A percentile compares a stretch with the other conserved stretches of the same genome.
Conservation (phyloP, 2,329 filamentous ascomycete species). For the Grosmannia huntii region DNA sequence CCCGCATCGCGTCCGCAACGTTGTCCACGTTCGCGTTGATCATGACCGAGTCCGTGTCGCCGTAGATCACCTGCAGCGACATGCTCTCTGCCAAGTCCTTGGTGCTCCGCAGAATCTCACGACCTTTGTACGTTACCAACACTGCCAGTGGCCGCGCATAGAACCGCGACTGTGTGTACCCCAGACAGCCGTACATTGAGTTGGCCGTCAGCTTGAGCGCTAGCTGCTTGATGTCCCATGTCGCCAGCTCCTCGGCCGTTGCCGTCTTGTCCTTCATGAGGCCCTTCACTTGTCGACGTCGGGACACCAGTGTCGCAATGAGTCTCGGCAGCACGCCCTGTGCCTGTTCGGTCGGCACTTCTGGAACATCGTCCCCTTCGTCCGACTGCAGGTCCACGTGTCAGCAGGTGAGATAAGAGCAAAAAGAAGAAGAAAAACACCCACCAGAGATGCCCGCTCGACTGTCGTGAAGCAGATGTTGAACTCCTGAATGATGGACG, state of each 20-base stretch:
- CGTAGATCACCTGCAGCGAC: slow-evolving; percentile 90
- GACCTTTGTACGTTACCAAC: slow-evolving; percentile 91
- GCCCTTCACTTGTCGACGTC: slow-evolving; percentile 84
- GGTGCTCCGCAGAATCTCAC: slow-evolving; percentile 91
- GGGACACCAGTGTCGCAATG: slow-evolving; percentile 81
- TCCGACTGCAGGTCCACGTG: neutral
- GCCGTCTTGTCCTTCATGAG: slow-evolving; percentile 92
- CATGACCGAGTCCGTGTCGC: slow-evolving; percentile 99
- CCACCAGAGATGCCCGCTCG: slow-evolving; percentile 38
- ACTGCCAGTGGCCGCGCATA: slow-evolving; percentile 91
- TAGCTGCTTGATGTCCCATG: slow-evolving; percentile 97
- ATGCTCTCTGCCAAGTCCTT: slow-evolving; percentile 91
- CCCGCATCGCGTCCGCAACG: slow-evolving; percentile 76
- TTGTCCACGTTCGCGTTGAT: slow-evolving; percentile 98
- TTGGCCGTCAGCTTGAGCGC: slow-evolving; percentile 96
- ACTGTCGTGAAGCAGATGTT: slow-evolving; percentile 99
- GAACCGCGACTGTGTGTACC: slow-evolving; percentile 93
- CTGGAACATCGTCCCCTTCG: slow-evolving; percentile 45
- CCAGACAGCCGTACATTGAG: slow-evolving; percentile 98
- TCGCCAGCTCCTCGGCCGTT: slow-evolving; percentile 72
- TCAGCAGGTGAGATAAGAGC: neutral
- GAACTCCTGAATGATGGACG: slow-evolving; percentile 97
- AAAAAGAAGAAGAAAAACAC: neutral
- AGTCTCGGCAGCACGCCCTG: slow-evolving; percentile 81
- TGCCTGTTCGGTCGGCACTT: slow-evolving; percentile 65